Base-by-base conservation (phyloP, 306 rosid genomes). In the Oemleria cerasiformis region DNA sequence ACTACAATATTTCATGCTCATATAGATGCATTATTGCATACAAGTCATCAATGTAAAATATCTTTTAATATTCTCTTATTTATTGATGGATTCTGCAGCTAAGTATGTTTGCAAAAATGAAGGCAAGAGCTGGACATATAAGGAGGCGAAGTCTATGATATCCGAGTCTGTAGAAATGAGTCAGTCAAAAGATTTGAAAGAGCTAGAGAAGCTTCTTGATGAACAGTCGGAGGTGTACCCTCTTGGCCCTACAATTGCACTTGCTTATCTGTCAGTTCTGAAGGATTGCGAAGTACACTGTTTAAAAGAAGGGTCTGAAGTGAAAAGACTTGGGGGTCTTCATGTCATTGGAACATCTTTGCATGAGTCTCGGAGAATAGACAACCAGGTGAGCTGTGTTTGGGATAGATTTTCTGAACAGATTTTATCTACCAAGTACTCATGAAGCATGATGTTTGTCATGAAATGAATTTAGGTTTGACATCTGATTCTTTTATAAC, bases 361-460 rank as follows among this genome's bases (percentile, higher is more conserved):
- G 86, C 97, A 93, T 1, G 97, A 93, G 86, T 91, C 98, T 42
- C 88, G 98, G 66, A 87, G 98, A 88, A 93, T 93, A 61, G 98
- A 93, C 83, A 93, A 93, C 83, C 97, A 93, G 97, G 98, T 91
- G 51, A 75, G 75, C 61, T 54, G 60, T 73, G 53, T 62, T 67
- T 77, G 70, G 73, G 50, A 23, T 74, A 59, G 65, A 39, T 43
- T 72, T 14, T 56, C 59, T n/a, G 42, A 10, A 36, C 14, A 20
- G 54, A 55, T 69, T 69, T 16, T 40, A 41, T 66, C n/a, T 43
- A 53, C 21, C 50, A 68, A 9, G 38, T 38, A 20, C 38, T 3
- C 17, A 3, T 6, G 47, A 19, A 17, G 20, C 34, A 69, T 69
- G 23, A 41, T 2, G 6, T 53, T 14, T 13, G 38, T n/a, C 64